These are phyloP conservation scores for Gossypium trilobum DNA, from an alignment of 441 rosid genomes.

Conservation along the genomic window DNA sequence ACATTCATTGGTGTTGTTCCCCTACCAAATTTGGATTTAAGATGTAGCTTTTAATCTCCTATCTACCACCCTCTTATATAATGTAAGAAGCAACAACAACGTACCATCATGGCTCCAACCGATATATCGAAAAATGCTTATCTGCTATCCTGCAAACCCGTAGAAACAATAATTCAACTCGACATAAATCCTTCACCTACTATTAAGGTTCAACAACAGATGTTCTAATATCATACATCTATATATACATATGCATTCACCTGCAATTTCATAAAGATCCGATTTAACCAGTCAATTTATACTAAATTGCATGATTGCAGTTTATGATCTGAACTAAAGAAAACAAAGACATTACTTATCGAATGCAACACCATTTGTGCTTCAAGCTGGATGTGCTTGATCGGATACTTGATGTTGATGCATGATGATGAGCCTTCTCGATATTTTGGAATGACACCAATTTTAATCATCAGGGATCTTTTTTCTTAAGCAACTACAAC, in stretches of 20 bases:
- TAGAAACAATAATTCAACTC: not conserved
- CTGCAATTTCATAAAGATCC: not conserved
- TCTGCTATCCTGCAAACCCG: not conserved
- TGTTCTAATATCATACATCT: not conserved
- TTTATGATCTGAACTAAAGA: not conserved
- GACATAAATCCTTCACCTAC: not conserved
- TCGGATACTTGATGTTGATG: not conserved
- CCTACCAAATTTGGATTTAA: not conserved
- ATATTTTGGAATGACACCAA: not conserved
- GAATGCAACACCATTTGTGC: not conserved
- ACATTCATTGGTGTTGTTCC: not conserved
- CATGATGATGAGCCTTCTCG: not conserved
- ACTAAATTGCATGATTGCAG: not conserved
- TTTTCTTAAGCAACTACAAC: slow-evolving; percentile 42
- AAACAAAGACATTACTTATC: not conserved
- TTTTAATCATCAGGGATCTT: not conserved
- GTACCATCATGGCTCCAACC: not conserved
- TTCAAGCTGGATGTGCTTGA: not conserved
- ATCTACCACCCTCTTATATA: not conserved
- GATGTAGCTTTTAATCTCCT: not conserved
- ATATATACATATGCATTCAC: not conserved
- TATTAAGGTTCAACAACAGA: not conserved
- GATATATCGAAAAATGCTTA: not conserved
- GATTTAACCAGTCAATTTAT: not conserved
- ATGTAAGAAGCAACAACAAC: not conserved